phyloP scores from a whole-genome alignment of 352 stramenopile species.

The Pythium utonaiense region DNA sequence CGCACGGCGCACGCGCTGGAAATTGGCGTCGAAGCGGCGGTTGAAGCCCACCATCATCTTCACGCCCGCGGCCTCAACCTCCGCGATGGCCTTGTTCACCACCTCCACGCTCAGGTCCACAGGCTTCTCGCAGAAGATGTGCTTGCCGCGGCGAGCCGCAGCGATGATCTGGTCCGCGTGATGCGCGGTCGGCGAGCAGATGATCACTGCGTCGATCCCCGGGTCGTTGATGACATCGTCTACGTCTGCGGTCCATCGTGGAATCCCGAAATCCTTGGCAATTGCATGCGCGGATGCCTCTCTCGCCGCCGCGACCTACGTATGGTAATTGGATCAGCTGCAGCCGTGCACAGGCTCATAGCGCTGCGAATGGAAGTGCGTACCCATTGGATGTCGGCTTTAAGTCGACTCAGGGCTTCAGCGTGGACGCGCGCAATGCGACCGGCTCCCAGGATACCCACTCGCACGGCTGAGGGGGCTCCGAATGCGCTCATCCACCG shows the following conservation, averaged over 20 bases:
- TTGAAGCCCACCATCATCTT: too few species aligned
- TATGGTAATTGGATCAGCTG: conserved; percentile 9
- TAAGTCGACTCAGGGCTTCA: conserved; percentile 41
- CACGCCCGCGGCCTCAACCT: too few species aligned
- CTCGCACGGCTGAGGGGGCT: conserved; percentile 26
- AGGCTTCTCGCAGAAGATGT: conserved; percentile 96
- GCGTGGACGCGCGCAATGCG: conserved; percentile 68
- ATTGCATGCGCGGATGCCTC: conserved; percentile 30
- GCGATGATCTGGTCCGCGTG: conserved; percentile 95
- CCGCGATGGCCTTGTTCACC: conserved; percentile 52
- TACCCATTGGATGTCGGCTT: conserved; percentile 47
- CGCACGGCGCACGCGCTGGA: too few species aligned
- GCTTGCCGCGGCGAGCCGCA: conserved; percentile 88
- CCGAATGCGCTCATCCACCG: not conserved
- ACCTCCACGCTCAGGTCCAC: conserved; percentile 89
- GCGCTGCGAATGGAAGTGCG: too few species aligned
- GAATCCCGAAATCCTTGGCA: conserved; percentile 43
- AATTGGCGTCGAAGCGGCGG: too few species aligned
- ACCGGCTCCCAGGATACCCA: conserved; percentile 67
- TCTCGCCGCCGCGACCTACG: conserved; percentile 31
- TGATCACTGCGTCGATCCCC: conserved; percentile 94
- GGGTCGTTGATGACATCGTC: conserved; percentile 92
- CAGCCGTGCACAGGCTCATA: too few species aligned
- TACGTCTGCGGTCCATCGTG: conserved; percentile 61
- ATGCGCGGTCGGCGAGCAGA: conserved; percentile 93